Base-by-base conservation (phyloP, 2,329 filamentous ascomycete genomes). In the Ophiostoma australiae region DNA sequence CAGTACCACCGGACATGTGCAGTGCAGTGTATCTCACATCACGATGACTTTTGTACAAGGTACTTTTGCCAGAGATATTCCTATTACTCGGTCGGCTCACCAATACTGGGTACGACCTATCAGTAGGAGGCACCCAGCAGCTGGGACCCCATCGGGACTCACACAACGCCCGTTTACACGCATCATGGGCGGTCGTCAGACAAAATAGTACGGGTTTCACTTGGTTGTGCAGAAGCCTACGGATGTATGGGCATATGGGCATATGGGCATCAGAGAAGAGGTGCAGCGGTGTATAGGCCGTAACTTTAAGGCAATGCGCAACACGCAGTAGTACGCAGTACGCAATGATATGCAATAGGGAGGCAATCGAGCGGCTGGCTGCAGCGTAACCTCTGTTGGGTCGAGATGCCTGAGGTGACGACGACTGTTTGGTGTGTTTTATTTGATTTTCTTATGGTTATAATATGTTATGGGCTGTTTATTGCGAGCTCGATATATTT, bases 331-430 rank as follows among this genome's bases (percentile, higher is more conserved):
- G 4, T 48, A 58, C 52, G n/a, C 23, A 27, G 17, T 52, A 31
- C 7, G 17, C 48, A 6, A 52, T 5, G 20, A n/a, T 48, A 48
- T 48, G 44, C 44, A 48, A n/a, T 48, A n/a, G 44, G 44, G 6
- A 48, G 7, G 44, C 17, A 48, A 48, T 48, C 44, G 44, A 48
- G 27, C 58, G 58, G 58, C 58, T 63, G 58, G 52, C 58, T 63
- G 58, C 58, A 63, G 58, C 58, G 58, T 61, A 61, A 61, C 55
- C 55, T 31, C 11, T 61, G 27, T 61, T 61, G 55, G 55, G 55
- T 33, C 55, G 55, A 17, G 58, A 35, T 58, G 52, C n/a, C 4
- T 23, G 27, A 17, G 27, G 15, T 63, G 58, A 63, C 52, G 52
- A 58, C 52, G 52, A 58, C n/a, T 17, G 17, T 20, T 7, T n/a